A percentile compares a stretch with the other conserved stretches of the same genome.
Evolutionary conservation across 2,329 filamentous ascomycete species (phyloP).

Genomic region (Blastomyces parvus): DNA sequence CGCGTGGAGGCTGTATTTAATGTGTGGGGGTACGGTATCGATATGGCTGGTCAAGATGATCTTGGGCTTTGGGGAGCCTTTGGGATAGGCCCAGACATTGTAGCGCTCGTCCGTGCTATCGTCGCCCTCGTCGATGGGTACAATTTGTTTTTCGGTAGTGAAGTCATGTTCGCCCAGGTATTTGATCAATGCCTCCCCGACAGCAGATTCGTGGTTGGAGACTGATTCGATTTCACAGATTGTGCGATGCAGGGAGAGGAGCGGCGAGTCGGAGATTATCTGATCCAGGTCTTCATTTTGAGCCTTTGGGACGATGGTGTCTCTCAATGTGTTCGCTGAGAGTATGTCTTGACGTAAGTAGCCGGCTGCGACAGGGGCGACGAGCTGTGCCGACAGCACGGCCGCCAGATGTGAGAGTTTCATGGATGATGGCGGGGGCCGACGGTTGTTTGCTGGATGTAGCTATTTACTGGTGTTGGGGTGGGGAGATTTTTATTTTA

Average conservation of each 20-base stretch:
- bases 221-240: conserved; percentile 68
- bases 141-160: conserved; percentile 51
- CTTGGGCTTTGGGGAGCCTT: conserved; percentile 19
- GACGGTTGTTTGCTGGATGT: too few relatives aligned
- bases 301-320: too few relatives aligned
- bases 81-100: conserved; percentile 62
- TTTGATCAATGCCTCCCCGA: conserved; percentile 58
- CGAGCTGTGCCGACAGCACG: neutral
- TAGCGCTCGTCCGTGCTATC: conserved; percentile 42
- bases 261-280: conserved; percentile 36
- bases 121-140: conserved; percentile 20
- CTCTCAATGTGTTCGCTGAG: neutral
- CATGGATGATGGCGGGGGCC: too few relatives aligned
- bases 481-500: too few relatives aligned
- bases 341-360: neutral
- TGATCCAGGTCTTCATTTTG: conserved; percentile 21
- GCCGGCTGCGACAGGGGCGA: neutral
- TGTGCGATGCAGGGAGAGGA: conserved; percentile 64
- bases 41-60: conserved; percentile 61
- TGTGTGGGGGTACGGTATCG: conserved; percentile 53
- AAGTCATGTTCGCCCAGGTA: conserved; percentile 56
- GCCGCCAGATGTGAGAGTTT: conserved; percentile 1
- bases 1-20: conserved; percentile 43
- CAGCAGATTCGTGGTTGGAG: conserved; percentile 56
- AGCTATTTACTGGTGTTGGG: too few relatives aligned